Percentiles rank a stretch among this genome's conserved stretches.
Evolutionary conservation across 441 rosid genomes (phyloP).

Genomic region (Adansonia rubrostipa): DNA sequence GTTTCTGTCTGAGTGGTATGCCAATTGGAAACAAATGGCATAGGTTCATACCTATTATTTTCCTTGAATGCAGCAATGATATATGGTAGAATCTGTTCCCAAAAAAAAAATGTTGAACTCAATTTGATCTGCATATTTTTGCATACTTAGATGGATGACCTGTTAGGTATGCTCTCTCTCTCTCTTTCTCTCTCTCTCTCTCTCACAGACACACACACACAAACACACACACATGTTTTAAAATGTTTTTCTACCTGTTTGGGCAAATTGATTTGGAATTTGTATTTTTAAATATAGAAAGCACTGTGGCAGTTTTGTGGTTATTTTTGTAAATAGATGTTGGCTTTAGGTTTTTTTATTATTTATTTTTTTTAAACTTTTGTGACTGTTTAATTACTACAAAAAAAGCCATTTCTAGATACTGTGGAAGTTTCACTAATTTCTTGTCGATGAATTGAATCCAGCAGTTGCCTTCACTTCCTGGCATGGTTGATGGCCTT

Average conservation of each 20-base stretch:
- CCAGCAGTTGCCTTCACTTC: slow-evolving; percentile 68
- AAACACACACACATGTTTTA: not conserved
- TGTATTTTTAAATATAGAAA: not conserved
- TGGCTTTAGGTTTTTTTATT: not conserved
- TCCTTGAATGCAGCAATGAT: not conserved
- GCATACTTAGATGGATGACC: not conserved
- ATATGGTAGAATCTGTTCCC: not conserved
- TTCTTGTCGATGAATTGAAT: slow-evolving; percentile 32
- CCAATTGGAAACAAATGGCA: not conserved
- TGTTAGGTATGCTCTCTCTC: not conserved
- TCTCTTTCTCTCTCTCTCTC: too few relatives aligned
- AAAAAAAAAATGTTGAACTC: not conserved
- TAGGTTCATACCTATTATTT: not conserved
- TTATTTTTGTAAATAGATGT: not conserved
- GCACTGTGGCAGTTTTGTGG: not conserved
- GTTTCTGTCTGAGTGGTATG: not conserved
- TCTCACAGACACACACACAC: too few relatives aligned
- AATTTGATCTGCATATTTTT: not conserved
- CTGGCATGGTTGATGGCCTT: slow-evolving; percentile 85
- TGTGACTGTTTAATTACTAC: not conserved
- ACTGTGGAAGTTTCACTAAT: slow-evolving; percentile 26
- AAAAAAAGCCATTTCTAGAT: not conserved
- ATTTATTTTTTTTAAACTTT: not conserved
- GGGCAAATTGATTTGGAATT: slow-evolving; percentile 1
- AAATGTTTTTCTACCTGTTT: not conserved